Evolutionary conservation across 768 basidiomycete genomes (phyloP).

Genomic region (Paxillus ammoniavirescens): DNA sequence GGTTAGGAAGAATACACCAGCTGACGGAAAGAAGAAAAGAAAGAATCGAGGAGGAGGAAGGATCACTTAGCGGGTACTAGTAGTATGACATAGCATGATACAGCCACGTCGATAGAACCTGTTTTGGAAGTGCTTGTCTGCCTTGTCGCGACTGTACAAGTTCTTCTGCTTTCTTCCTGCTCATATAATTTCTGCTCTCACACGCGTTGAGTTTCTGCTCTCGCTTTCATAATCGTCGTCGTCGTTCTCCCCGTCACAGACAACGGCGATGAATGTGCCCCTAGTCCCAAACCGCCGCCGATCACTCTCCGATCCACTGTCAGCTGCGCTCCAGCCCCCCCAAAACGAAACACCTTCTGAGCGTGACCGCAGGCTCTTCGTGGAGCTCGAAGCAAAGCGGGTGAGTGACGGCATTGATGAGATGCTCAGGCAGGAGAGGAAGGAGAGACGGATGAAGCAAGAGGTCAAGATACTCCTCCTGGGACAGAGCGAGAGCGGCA

Average conservation of each 20-base stretch:
- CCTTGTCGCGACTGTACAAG: conserved; percentile 15
- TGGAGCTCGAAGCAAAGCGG: conserved; percentile 69
- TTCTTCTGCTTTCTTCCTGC: conserved; percentile 11
- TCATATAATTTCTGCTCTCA: conserved; percentile 15
- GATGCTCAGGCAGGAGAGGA: conserved; percentile 65
- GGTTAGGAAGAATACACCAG: neutral
- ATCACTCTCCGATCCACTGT: conserved; percentile 68
- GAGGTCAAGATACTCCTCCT: conserved; percentile 77
- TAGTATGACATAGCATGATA: neutral
- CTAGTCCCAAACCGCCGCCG: conserved; percentile 39
- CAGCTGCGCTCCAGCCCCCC: conserved; percentile 66
- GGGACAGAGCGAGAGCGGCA: conserved; percentile 88
- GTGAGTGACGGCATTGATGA: conserved; percentile 79
- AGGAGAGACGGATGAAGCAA: conserved; percentile 57
- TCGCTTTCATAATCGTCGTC: conserved; percentile 2
- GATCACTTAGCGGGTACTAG: too few relatives aligned
- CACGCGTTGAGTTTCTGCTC: conserved; percentile 15
- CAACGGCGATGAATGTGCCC: conserved; percentile 22
- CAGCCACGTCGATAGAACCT: conserved; percentile 9
- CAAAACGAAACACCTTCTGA: conserved; percentile 67
- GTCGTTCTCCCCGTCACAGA: neutral
- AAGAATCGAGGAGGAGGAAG: neutral
- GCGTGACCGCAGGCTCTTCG: conserved; percentile 61
- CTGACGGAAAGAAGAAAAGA: neutral
- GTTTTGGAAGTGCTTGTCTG: conserved; percentile 28